Base-by-base conservation (phyloP, 805 yeast genomes). In the Lachancea dasiensis region DNA sequence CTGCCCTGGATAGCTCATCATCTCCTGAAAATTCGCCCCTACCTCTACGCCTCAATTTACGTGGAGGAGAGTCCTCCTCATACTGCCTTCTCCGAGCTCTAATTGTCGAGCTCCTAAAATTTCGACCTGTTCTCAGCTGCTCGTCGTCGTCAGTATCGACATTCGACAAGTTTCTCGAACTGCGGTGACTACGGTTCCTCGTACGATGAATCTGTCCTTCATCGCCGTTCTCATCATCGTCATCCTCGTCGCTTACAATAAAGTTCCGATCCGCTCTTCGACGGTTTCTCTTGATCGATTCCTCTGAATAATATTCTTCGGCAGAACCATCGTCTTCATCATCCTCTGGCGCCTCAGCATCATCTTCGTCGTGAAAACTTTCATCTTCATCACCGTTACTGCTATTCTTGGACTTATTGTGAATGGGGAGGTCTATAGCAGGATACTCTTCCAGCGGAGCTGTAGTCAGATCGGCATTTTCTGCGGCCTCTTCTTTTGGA, bases 351-450 rank as follows among this genome's bases (percentile, higher is more conserved):
- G 24, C 61, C 17, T 52, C 61, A 1, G 41, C 55, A 1, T 41
- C 54, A 22, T 51, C 55, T 5, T 54, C 60, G 29, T 60, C 65
- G 36, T 58, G 61, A 29, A 60, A 61, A 39, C 60, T 58, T 35
- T 54, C 64, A 35, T 49, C 61, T 8, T 58, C 64, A 17, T 51
- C 63, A 11, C 47, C 33, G 11, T 28, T 8, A 14, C 25, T 11
- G 13, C 9, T 14, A 6, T 15, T 11, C 11, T 29, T 35, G 19
- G 20, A 3, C 16, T 14, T 22, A 6, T 16, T 10, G n/a, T n/a
- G n/a, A n/a, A n/a, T n/a, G n/a, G n/a, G n/a, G n/a, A n/a, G n/a
- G n/a, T n/a, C n/a, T n/a, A n/a, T n/a, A n/a, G n/a, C n/a, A n/a
- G n/a, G n/a, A n/a, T n/a, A n/a, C n/a, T n/a, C n/a, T n/a, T n/a